These are phyloP conservation scores for Candida glucosophila DNA, from an alignment of 1,139 yeast genomes.

Conservation along the genomic window DNA sequence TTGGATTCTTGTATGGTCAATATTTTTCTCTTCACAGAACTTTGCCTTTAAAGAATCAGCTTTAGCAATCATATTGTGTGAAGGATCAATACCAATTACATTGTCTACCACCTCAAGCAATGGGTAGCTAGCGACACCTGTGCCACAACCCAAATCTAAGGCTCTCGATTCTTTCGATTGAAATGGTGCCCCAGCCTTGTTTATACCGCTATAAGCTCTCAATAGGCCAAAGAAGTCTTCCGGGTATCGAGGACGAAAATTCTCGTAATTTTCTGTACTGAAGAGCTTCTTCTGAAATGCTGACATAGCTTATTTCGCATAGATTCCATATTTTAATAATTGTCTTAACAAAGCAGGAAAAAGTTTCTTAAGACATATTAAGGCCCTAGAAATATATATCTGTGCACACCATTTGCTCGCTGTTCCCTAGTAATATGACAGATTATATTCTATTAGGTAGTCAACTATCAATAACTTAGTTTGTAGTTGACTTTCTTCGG, in stretches of 20 bases:
- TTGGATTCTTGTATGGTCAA: conserved; percentile 18
- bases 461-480: too few relatives aligned
- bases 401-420: too few relatives aligned
- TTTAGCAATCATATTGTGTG: conserved; percentile 25
- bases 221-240: conserved; percentile 39
- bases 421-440: too few relatives aligned
- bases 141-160: conserved; percentile 35
- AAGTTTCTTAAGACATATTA: too few relatives aligned
- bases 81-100: conserved; percentile 28
- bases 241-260: conserved; percentile 63
- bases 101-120: conserved; percentile 20
- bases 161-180: too few relatives aligned
- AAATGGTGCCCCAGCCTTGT: too few relatives aligned
- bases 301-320: too few relatives aligned
- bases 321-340: too few relatives aligned
- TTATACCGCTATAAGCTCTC: conserved; percentile 19
- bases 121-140: conserved; percentile 34
- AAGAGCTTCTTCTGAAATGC: neutral
- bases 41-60: conserved; percentile 19
- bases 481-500: too few relatives aligned
- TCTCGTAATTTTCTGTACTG: conserved; percentile 1
- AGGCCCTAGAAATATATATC: too few relatives aligned
- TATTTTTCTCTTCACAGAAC: conserved; percentile 18
- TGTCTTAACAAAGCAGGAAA: too few relatives aligned
- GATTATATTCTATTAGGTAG: too few relatives aligned